A percentile compares a stretch with the other conserved stretches of the same genome.
Conservation (phyloP, 306 rosid species). For the Gleditsia sinensis region DNA sequence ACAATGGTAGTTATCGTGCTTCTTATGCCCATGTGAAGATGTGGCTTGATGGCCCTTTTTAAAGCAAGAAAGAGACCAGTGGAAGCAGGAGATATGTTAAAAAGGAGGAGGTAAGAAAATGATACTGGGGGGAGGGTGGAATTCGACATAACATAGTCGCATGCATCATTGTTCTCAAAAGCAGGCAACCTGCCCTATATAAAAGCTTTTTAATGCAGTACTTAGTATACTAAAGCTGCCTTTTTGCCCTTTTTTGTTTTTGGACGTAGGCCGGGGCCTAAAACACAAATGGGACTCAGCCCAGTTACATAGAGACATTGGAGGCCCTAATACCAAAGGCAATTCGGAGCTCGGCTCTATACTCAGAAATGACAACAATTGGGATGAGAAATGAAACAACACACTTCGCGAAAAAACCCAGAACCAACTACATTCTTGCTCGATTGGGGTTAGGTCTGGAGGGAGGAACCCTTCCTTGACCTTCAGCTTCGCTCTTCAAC, state of each 20-base stretch:
- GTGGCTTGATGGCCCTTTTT: constrained; percentile 34
- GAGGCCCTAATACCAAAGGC: too few relatives aligned
- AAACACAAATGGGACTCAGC: too few relatives aligned
- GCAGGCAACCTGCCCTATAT: constrained; percentile 41
- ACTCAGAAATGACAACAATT: too few relatives aligned
- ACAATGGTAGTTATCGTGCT: constrained; percentile 23
- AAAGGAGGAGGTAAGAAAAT: constrained; percentile 41
- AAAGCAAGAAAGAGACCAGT: constrained; percentile 46
- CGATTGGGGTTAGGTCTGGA: too few relatives aligned
- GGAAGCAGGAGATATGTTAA: constrained; percentile 22
- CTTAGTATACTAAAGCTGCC: constrained; percentile 55
- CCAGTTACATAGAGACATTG: too few relatives aligned
- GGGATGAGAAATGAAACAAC: too few relatives aligned
- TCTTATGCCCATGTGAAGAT: constrained; percentile 45
- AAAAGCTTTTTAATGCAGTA: constrained; percentile 42
- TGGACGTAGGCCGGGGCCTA: too few relatives aligned
- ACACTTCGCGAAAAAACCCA: too few relatives aligned
- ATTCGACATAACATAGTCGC: constrained; percentile 45
- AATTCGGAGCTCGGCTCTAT: too few relatives aligned
- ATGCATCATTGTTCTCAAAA: constrained; percentile 52
- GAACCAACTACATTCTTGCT: too few relatives aligned
- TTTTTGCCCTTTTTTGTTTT: constrained; percentile 30
- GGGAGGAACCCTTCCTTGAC: too few relatives aligned
- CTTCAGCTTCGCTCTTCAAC: too few relatives aligned
- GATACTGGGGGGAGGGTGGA: constrained; percentile 36